Evolutionary conservation across 352 stramenopile species (phyloP).

Genomic region (Poterioochromonas sp.): DNA sequence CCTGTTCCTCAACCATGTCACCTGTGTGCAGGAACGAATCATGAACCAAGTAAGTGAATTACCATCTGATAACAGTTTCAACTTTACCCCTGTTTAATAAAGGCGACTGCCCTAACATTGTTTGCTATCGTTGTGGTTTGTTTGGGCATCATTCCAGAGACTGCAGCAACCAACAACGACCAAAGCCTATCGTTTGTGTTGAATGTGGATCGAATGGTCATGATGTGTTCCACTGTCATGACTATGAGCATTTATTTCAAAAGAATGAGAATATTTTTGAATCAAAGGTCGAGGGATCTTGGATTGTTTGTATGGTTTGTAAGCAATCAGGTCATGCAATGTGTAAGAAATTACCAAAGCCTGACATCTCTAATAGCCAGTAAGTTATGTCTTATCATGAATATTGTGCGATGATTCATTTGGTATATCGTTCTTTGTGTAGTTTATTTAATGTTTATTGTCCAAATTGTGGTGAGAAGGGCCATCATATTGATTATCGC

Average conservation of each 20-base stretch:
- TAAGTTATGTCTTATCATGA: no score
- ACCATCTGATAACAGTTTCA: no score
- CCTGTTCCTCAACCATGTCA: background rate
- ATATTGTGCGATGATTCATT: no score
- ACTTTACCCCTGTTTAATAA: no score
- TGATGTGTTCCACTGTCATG: background rate
- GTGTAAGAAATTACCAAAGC: no score
- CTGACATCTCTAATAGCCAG: no score
- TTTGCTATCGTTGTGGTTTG: slow-evolving; percentile 13
- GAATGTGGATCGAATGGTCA: slow-evolving; percentile 5
- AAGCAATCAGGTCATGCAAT: background rate
- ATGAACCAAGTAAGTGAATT: background rate
- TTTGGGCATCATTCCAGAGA: slow-evolving; percentile 14
- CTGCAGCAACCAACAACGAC: background rate
- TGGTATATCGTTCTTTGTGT: no score
- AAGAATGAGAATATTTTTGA: background rate
- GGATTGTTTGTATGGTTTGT: slow-evolving; percentile 10
- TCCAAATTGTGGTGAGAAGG: slow-evolving; percentile 14
- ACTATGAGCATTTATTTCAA: background rate
- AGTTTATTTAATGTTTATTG: slow-evolving; percentile 3
- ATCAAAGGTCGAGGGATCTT: background rate
- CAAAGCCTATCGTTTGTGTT: background rate
- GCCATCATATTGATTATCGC: background rate
- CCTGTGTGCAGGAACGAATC: background rate
- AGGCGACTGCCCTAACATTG: background rate